Evolutionary conservation across 257 asterid genomes (phyloP), one percentile per base, ranked within the genome.

Genomic region (Sherardia arvensis): DNA sequence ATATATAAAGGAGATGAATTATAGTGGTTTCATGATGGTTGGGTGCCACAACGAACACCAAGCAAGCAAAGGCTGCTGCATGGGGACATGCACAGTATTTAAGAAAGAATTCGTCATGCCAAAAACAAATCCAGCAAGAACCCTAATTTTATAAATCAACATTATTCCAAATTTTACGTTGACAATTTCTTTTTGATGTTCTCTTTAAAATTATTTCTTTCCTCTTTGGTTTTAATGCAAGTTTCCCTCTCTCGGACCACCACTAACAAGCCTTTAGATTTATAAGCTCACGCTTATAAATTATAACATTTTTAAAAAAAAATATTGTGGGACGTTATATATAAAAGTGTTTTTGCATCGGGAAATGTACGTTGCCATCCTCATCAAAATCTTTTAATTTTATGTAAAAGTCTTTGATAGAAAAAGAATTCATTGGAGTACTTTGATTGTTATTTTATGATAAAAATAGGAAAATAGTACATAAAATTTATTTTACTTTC

Each of bases 201-300:
- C 68, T 48, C 47, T 21, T 67, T 68, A 59, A 38, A 26, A 30
- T 32, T 69, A 20, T 25, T 59, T 70, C 64, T 78, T 59, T 21
- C 4, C 34, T 33, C 75, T 75, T 71, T 65, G 66, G 45, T 53
- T 56, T 75, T 54, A 69, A 65, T 20, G 60, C 76, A 75, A 69
- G 78, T 48, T 7, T 4, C 29, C 33, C 47, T 45, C 30, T 47
- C 21, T 55, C 59, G 87, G 92, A 85, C 92, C 92, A 82, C 92
- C 92, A 80, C 84, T 76, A 72, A 29, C 9, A 22, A 15, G 23
- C 67, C 67, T 64, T 64, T 64, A 29, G 12, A 60, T 72, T 8
- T 10, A 36, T 69, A 25, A 66, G 29, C 75, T 63, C 92, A 82
- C 82, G 88, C 86, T 82, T 73, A 69, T 64, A 36, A 36, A 53